These are phyloP conservation scores for Tetrahymena thermophila DNA, from an alignment of 73 alveolate genomes.

Conservation along the genomic window DNA sequence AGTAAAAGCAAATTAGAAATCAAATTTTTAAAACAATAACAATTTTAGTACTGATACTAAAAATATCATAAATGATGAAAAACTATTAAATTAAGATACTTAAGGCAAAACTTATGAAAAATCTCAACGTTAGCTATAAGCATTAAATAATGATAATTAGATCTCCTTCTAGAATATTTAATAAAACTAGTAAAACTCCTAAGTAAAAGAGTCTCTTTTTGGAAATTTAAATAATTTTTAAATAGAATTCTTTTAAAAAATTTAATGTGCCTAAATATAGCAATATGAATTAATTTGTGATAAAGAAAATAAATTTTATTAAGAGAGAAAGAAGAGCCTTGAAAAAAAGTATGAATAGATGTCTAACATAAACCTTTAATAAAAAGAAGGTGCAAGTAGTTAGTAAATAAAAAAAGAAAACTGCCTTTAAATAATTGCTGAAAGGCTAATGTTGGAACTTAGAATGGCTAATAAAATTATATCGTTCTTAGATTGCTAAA, in stretches of 20 bases:
- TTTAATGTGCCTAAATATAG: neutral
- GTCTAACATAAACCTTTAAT: neutral
- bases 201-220: neutral
- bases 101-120: no score
- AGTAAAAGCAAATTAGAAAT: neutral
- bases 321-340: neutral
- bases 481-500: neutral
- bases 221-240: neutral
- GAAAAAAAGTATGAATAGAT: neutral
- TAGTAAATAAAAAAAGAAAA: neutral
- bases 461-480: neutral
- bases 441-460: neutral
- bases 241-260: neutral
- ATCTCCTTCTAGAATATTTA: neutral
- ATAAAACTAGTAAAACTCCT: neutral
- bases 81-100: neutral
- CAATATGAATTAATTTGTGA: neutral
- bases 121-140: no score
- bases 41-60: neutral
- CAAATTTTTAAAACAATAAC: neutral
- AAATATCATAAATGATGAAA: neutral
- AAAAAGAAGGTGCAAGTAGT: neutral
- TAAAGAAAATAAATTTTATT: neutral
- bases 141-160: no score
- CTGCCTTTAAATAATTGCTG: neutral